Evolutionary conservation across 1,284 basidiomycete species (phyloP), one percentile per base, ranked within the genome.

Genomic region (Kalmanozyma brasiliensis): DNA sequence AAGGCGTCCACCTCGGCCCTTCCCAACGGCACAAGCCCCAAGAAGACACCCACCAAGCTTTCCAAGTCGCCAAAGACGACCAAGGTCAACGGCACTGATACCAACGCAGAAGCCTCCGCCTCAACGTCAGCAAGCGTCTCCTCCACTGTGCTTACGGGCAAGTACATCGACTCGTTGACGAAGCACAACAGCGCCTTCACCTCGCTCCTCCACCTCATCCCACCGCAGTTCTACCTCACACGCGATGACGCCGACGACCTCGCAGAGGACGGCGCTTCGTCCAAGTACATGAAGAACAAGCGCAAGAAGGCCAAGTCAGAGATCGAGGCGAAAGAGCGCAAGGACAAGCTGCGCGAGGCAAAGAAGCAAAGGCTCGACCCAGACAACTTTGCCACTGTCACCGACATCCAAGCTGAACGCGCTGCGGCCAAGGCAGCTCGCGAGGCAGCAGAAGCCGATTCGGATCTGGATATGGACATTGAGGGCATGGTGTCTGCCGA

Each of bases 201-300:
- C 16, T 46, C 49, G 22, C 70, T 81, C 4, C 64, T 81, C 37
- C 43, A 62, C 34, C 68, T 80, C 33, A 80, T 81, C 23, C 79
- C 79, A 32, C 68, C 79, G 4, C 58, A 78, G 22, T 76, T 76
- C 52, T 81, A 81, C 59, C 71, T 81, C 22, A 66, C 56, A 19
- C 56, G 49, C 24, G 56, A 65, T 13, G 63, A 73, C 20, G 59
- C 68, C 26, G 67, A 73, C 14, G 73, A 62, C 9, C 48, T 52
- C n/a, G 77, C 72, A 8, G 61, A 66, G 13, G 68, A 55, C 13
- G 20, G 38, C 23, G 45, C 56, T 14, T 67, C 64, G 4, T 56
- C 63, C 38, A 77, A 78, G 48, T 80, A 70, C 70, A 69, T 74
- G 58, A 81, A 81, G 65, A 81, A 79, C 67, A 79, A 76, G 45